phyloP scores from a whole-genome alignment of 495 filamentous ascomycete species.

The Annulohypoxylon stygium region DNA sequence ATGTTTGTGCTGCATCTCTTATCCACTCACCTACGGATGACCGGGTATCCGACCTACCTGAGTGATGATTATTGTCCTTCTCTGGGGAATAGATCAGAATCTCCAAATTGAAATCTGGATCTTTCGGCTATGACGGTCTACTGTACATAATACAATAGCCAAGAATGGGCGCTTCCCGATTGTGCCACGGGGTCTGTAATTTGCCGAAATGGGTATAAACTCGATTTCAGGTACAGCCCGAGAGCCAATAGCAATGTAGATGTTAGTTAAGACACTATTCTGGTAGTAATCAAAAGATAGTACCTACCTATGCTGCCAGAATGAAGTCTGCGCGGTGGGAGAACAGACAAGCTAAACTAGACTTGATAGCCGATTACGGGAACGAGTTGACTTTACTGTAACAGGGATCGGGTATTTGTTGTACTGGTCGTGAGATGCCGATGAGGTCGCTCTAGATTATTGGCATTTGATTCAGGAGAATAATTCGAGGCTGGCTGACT shows the following conservation, averaged over 20 bases:
- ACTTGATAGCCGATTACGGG: slow-evolving; percentile 27
- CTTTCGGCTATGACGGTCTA: slow-evolving; percentile 35
- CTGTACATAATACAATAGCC: slow-evolving; percentile 29
- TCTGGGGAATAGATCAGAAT: slow-evolving; percentile 19
- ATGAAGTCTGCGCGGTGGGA: slow-evolving; percentile 30
- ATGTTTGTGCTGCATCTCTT: slow-evolving; percentile 33
- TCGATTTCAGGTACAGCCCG: slow-evolving; percentile 33
- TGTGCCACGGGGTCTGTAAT: slow-evolving; percentile 45
- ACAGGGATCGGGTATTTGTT: slow-evolving; percentile 17
- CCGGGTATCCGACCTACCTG: slow-evolving; percentile 9
- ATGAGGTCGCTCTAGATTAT: slow-evolving; percentile 10
- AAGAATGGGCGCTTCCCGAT: slow-evolving; percentile 41
- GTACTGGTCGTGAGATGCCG: slow-evolving; percentile 27
- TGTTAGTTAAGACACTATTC: slow-evolving; percentile 22
- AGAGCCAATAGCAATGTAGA: slow-evolving; percentile 25
- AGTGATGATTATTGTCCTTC: slow-evolving; percentile 9
- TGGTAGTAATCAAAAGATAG: slow-evolving; percentile 22
- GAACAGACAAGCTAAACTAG: slow-evolving; percentile 20
- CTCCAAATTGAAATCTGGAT: slow-evolving; percentile 30
- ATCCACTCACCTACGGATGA: slow-evolving; percentile 33
- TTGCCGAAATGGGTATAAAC: slow-evolving; percentile 40
- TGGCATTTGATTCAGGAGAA: slow-evolving; percentile 1
- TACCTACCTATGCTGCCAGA: slow-evolving; percentile 25
- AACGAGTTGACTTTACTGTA: not conserved
- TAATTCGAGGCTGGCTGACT: slow-evolving; percentile 11